A percentile compares a stretch with the other conserved stretches of the same genome.
phyloP scores from a whole-genome alignment of 192 early-diverging fungal genomes.

The Entomortierella parvispora region DNA sequence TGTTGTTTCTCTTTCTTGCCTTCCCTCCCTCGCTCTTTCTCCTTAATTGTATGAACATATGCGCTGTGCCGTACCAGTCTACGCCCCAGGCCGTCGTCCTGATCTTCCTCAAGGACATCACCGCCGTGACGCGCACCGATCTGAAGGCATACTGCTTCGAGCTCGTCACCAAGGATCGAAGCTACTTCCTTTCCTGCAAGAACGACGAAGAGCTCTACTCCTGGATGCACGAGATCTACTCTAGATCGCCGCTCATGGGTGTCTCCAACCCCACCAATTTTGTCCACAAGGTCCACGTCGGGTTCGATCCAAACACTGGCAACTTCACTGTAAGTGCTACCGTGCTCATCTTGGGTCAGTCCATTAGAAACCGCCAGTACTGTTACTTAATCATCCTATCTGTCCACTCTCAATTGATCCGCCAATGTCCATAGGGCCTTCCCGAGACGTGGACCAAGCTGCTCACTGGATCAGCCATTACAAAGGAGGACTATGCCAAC shows the following conservation, averaged over 20 bases:
- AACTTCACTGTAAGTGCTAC: conserved; percentile 60
- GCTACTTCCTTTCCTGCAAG: conserved; percentile 91
- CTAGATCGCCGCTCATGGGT: conserved; percentile 82
- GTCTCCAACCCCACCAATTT: conserved; percentile 88
- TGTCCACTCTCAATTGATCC: neutral
- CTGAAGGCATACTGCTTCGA: conserved; percentile 95
- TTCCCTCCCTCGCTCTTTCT: neutral
- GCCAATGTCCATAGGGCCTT: conserved; percentile 74
- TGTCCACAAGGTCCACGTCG: conserved; percentile 85
- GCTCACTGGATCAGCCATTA: conserved; percentile 92
- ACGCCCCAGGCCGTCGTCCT: conserved; percentile 89
- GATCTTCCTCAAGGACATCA: conserved; percentile 94
- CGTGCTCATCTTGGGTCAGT: neutral
- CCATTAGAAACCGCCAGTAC: neutral
- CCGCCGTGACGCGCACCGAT: conserved; percentile 86
- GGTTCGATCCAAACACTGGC: conserved; percentile 69
- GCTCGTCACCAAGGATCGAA: conserved; percentile 92
- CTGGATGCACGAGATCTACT: conserved; percentile 99
- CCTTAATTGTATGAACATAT: too few species aligned
- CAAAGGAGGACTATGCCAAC: conserved; percentile 96
- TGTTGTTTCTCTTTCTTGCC: neutral
- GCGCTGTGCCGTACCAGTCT: conserved; percentile 55
- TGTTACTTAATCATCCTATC: neutral
- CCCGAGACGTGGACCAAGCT: conserved; percentile 96
- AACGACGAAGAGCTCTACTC: conserved; percentile 97